Conservation (phyloP, 768 basidiomycete genomes). For the Boletus subcaerulescens region DNA sequence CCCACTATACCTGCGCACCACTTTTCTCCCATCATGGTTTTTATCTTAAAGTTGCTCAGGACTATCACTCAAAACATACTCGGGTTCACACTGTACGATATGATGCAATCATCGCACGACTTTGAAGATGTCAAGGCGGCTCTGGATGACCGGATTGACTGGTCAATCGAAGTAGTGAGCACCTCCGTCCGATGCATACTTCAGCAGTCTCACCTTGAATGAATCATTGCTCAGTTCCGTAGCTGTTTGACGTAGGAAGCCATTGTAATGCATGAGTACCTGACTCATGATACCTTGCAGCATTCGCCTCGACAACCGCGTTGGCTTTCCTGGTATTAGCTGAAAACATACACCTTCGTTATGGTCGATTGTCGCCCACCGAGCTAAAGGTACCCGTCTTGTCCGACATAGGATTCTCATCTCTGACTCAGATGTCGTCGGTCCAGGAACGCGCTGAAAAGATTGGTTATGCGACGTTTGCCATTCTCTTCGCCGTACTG, state of each 20-base stretch:
- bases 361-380: conserved; percentile 20
- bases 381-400: conserved; percentile 20
- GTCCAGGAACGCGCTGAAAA: conserved; percentile 10
- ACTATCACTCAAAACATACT: background rate
- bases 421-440: background rate
- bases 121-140: conserved; percentile 20
- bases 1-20: background rate
- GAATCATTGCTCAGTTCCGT: conserved; percentile 5
- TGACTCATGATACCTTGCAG: conserved; percentile 8
- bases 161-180: conserved; percentile 25
- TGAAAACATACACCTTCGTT: conserved; percentile 18
- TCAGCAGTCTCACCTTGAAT: background rate
- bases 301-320: conserved; percentile 12
- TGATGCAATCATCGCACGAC: conserved; percentile 14
- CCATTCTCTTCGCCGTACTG: conserved; percentile 16
- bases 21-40: conserved; percentile 1
- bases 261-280: background rate
- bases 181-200: no score
- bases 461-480: conserved; percentile 16
- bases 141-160: conserved; percentile 13
- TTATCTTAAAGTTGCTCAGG: background rate
- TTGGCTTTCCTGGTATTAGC: conserved; percentile 18
- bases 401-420: background rate
- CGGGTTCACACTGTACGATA: conserved; percentile 15
- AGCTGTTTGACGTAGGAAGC: conserved; percentile 13